Evolutionary conservation across 2,329 filamentous ascomycete genomes (phyloP).

Genomic region (Beauveria australis): DNA sequence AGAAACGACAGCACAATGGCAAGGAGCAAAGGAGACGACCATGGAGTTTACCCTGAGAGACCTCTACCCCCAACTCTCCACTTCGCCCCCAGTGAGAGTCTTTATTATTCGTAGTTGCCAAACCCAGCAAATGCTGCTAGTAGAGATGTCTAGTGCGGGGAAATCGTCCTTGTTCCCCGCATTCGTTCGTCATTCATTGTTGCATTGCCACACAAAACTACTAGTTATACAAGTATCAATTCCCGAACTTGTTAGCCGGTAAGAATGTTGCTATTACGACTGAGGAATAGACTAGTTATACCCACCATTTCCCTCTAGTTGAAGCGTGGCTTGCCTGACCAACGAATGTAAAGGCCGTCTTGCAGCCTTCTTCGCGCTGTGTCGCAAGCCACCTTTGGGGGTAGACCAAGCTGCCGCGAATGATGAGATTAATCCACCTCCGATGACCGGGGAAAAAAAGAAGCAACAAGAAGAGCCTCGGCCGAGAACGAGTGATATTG

Average conservation of each 20-base stretch:
- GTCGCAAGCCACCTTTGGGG: not conserved
- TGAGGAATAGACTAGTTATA: not conserved
- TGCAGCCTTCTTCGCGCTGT: not conserved
- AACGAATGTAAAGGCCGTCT: not conserved
- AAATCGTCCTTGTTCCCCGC: not conserved
- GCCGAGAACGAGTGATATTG: not conserved
- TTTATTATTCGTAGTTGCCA: not conserved
- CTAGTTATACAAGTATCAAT: not conserved
- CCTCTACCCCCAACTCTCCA: not conserved
- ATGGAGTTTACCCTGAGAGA: not conserved
- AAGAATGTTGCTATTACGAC: no score
- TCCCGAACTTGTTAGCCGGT: not conserved
- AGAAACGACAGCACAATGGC: not conserved
- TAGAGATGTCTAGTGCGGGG: not conserved
- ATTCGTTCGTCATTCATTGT: not conserved
- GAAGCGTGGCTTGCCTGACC: not conserved
- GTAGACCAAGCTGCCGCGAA: not conserved
- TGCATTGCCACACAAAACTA: not conserved
- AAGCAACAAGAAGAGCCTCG: not conserved
- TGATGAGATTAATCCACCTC: conserved; percentile 3
- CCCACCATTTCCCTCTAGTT: not conserved
- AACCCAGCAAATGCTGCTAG: not conserved
- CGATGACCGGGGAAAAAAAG: not conserved
- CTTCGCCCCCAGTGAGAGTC: not conserved
- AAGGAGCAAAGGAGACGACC: not conserved